Evolutionary conservation across 306 rosid species (phyloP).

Genomic region (Potentilla sterilis): DNA sequence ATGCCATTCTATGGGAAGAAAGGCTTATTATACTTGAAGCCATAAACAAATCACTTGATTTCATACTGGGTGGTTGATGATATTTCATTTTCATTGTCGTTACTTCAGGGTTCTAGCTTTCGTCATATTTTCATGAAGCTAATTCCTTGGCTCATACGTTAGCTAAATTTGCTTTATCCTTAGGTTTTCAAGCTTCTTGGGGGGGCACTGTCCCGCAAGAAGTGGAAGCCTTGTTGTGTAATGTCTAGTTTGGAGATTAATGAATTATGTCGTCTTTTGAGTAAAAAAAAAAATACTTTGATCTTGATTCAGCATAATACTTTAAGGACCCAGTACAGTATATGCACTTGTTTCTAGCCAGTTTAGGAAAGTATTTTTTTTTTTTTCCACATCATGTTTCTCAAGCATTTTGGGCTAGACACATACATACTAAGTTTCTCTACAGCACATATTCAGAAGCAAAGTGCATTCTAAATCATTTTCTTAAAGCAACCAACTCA

Average conservation of each 20-base stretch:
- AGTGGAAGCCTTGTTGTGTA: too few relatives aligned
- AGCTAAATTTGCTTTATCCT: too few relatives aligned
- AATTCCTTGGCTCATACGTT: too few relatives aligned
- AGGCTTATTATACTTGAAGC: background rate
- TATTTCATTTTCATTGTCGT: too few relatives aligned
- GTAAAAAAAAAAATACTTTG: too few relatives aligned
- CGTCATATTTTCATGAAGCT: too few relatives aligned
- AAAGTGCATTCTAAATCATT: background rate
- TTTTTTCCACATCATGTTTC: background rate
- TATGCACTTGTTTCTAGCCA: background rate
- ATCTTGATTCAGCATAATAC: background rate
- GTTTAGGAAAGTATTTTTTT: background rate
- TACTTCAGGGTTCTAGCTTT: too few relatives aligned
- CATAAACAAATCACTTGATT: background rate
- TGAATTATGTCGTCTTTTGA: too few relatives aligned
- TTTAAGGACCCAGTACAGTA: background rate
- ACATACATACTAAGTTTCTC: background rate
- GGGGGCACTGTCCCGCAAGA: too few relatives aligned
- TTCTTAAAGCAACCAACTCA: background rate
- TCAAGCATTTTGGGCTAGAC: background rate
- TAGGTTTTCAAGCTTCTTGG: too few relatives aligned
- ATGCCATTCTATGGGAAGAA: background rate
- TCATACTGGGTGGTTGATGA: too few relatives aligned
- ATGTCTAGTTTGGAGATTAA: too few relatives aligned
- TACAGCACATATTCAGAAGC: background rate